Percentiles rank a stretch among this genome's conserved stretches.
Evolutionary conservation across 371 early-diverging fungal genomes (phyloP).

Genomic region (Apophysomyces sp.): DNA sequence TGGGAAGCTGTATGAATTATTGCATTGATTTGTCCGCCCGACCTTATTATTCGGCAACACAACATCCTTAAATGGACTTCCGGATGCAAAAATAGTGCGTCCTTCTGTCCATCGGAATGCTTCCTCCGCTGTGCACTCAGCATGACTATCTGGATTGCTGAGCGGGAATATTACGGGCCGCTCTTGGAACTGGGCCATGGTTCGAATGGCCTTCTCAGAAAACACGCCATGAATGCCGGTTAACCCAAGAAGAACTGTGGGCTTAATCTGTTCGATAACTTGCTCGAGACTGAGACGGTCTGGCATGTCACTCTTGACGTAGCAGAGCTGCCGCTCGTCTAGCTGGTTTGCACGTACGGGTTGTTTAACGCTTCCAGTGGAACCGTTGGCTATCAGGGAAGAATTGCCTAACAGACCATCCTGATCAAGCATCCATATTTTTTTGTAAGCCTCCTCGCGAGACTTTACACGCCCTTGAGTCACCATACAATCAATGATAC

Average conservation of each 20-base stretch:
- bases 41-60: constrained; percentile 41
- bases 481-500: constrained; percentile 63
- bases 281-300: constrained; percentile 56
- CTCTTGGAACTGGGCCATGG: constrained; percentile 61
- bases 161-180: constrained; percentile 65
- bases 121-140: constrained; percentile 66
- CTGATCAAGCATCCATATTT: constrained; percentile 62
- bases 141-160: constrained; percentile 63
- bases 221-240: constrained; percentile 61
- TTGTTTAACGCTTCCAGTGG: background rate
- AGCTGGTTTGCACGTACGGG: constrained; percentile 6
- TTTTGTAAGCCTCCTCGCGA: constrained; percentile 57
- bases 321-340: constrained; percentile 54
- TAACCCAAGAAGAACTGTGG: constrained; percentile 62
- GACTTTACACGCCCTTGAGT: constrained; percentile 54
- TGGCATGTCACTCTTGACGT: constrained; percentile 52
- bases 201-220: constrained; percentile 51
- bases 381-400: constrained; percentile 23
- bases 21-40: constrained; percentile 60
- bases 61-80: constrained; percentile 58
- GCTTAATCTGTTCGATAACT: constrained; percentile 58
- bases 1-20: constrained; percentile 64
- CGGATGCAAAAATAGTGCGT: constrained; percentile 64
- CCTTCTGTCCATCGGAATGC: constrained; percentile 65
- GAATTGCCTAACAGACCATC: constrained; percentile 52